Evolutionary conservation across 495 filamentous ascomycete genomes (phyloP).

Genomic region (Geopyxis carbonaria): DNA sequence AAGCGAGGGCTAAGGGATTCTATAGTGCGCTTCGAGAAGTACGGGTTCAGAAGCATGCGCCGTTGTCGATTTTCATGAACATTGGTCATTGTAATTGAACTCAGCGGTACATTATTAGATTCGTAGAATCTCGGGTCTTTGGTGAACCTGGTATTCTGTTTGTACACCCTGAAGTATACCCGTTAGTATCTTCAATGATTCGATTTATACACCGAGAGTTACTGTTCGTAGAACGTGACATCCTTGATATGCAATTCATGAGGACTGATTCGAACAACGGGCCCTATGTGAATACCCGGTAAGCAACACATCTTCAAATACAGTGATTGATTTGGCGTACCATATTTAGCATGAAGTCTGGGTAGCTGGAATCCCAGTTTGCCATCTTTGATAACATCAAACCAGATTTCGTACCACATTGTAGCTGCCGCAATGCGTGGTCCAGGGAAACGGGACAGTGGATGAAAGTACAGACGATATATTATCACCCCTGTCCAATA

Average conservation of each 20-base stretch:
- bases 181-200: background rate
- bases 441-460: slow-evolving; percentile 35
- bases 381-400: too few species aligned
- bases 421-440: slow-evolving; percentile 35
- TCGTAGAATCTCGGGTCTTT: background rate
- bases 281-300: too few species aligned
- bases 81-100: too few species aligned
- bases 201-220: background rate
- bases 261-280: background rate
- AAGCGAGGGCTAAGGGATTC: too few species aligned
- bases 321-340: too few species aligned
- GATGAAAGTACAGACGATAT: slow-evolving; percentile 36
- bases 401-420: slow-evolving; percentile 33
- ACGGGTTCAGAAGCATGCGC: slow-evolving; percentile 28
- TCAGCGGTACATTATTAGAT: too few species aligned
- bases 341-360: too few species aligned
- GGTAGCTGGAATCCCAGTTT: too few species aligned
- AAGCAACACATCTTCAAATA: too few species aligned
- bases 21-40: slow-evolving; percentile 40
- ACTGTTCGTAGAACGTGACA: background rate
- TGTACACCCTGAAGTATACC: background rate
- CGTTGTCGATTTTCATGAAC: slow-evolving; percentile 30
- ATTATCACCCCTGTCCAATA: slow-evolving; percentile 21
- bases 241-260: slow-evolving; percentile 31
- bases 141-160: slow-evolving; percentile 1